These are phyloP conservation scores for Pseudogymnoascus sp. DNA, from an alignment of 2,329 filamentous ascomycete species.

Conservation along the genomic window DNA sequence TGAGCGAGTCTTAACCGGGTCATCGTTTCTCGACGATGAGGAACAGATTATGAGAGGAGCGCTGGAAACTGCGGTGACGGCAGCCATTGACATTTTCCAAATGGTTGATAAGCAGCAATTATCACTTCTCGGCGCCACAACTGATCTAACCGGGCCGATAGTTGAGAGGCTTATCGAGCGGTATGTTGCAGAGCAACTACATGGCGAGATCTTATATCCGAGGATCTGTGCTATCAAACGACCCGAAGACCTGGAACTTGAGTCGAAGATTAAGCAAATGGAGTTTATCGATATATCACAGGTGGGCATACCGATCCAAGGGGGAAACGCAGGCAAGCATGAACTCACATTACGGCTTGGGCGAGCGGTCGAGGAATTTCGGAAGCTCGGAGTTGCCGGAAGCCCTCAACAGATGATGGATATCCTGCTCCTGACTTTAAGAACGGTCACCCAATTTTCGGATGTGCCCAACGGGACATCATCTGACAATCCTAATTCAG, in stretches of 20 bases:
- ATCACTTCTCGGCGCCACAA: slow-evolving; percentile 83
- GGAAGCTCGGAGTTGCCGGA: slow-evolving; percentile 67
- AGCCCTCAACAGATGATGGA: slow-evolving; percentile 32
- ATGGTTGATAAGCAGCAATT: slow-evolving; percentile 92
- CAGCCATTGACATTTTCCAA: slow-evolving; percentile 92
- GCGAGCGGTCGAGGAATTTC: slow-evolving; percentile 78
- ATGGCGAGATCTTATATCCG: slow-evolving; percentile 75
- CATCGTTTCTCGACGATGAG: slow-evolving; percentile 68
- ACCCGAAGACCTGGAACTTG: slow-evolving; percentile 76
- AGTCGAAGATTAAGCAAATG: slow-evolving; percentile 87
- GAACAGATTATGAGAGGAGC: slow-evolving; percentile 84
- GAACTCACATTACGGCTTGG: slow-evolving; percentile 69
- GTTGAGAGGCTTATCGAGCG: slow-evolving; percentile 93
- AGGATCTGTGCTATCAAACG: slow-evolving; percentile 69
- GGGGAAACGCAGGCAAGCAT: slow-evolving; percentile 68
- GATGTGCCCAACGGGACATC: slow-evolving; percentile 34
- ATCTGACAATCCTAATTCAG: slow-evolving; percentile 24
- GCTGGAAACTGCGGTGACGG: slow-evolving; percentile 83
- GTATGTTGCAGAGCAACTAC: slow-evolving; percentile 87
- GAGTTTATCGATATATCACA: slow-evolving; percentile 89
- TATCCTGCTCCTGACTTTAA: slow-evolving; percentile 44
- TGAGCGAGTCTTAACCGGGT: slow-evolving; percentile 16
- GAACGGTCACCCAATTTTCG: slow-evolving; percentile 65
- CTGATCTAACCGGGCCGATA: slow-evolving; percentile 81
- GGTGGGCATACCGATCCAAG: slow-evolving; percentile 78